These are phyloP conservation scores for Allomyces macrogynus DNA, from an alignment of 192 early-diverging fungal species.

Conservation along the genomic window DNA sequence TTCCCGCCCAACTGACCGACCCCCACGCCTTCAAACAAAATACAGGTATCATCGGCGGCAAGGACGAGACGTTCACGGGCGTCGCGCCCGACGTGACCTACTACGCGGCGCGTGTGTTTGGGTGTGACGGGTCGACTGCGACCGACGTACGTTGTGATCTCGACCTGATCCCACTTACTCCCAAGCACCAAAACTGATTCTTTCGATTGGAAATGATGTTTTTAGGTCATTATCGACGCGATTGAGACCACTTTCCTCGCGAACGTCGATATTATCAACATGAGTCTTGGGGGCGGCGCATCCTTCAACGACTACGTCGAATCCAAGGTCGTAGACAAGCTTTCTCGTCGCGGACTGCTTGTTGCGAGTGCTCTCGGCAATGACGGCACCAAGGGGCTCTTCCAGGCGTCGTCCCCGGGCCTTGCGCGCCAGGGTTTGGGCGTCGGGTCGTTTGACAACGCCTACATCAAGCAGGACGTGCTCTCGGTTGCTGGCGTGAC, in stretches of 20 bases:
- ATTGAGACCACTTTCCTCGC: constrained; percentile 31
- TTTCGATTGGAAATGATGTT: too few species aligned
- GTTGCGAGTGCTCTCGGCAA: constrained; percentile 57
- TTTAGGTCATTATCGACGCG: constrained; percentile 31
- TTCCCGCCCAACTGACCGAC: too few species aligned
- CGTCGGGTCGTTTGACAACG: constrained; percentile 32
- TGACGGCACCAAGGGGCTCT: constrained; percentile 38
- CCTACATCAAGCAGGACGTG: too few species aligned
- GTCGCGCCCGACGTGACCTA: constrained; percentile 43
- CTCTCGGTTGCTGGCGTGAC: background rate
- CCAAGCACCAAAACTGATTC: too few species aligned
- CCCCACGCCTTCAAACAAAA: too few species aligned
- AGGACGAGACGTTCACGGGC: constrained; percentile 21
- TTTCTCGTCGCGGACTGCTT: constrained; percentile 26
- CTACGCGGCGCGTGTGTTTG: constrained; percentile 43
- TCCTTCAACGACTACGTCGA: constrained; percentile 31
- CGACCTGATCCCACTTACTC: too few species aligned
- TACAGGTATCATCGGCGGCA: constrained; percentile 1
- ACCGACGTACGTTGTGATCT: constrained; percentile 15
- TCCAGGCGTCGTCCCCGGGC: constrained; percentile 25
- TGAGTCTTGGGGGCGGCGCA: constrained; percentile 33
- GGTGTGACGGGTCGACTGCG: constrained; percentile 20
- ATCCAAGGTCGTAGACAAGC: constrained; percentile 17
- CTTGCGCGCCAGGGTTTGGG: constrained; percentile 26
- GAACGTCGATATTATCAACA: constrained; percentile 45